Conservation (phyloP, 1,139 yeast species). For the Suhomyces choctaworum region DNA sequence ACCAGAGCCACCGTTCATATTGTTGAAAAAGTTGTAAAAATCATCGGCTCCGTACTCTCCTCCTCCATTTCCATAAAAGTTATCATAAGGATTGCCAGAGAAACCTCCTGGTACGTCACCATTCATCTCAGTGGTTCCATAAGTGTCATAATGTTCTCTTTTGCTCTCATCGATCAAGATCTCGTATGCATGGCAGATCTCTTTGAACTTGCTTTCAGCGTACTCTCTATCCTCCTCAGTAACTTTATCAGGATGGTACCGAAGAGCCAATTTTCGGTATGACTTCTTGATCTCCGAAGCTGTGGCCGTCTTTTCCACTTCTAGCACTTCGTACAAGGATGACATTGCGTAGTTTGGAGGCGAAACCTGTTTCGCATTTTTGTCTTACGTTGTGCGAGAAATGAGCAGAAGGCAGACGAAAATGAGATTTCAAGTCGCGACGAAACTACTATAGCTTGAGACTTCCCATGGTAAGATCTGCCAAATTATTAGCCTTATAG, state of each 20-base stretch:
- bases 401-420: no score
- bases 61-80: constrained; percentile 31
- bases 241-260: constrained; percentile 81
- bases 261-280: constrained; percentile 70
- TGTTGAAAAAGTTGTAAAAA: constrained; percentile 68
- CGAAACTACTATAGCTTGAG: no score
- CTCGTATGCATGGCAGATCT: constrained; percentile 77
- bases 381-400: no score
- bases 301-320: constrained; percentile 62
- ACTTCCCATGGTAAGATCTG: no score
- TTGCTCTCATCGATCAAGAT: constrained; percentile 62
- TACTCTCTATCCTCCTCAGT: constrained; percentile 61
- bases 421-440: no score
- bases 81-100: constrained; percentile 45
- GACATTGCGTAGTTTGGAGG: background rate
- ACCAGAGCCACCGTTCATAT: constrained; percentile 36
- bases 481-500: no score
- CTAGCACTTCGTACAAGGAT: constrained; percentile 63
- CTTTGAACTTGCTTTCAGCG: constrained; percentile 74
- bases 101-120: constrained; percentile 22
- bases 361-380: no score
- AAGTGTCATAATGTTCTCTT: constrained; percentile 57
- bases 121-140: constrained; percentile 45
- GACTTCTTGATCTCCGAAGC: constrained; percentile 72
- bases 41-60: constrained; percentile 59